phyloP scores from a whole-genome alignment of 2,329 filamentous ascomycete species.

The Sclerotinia borealis region DNA sequence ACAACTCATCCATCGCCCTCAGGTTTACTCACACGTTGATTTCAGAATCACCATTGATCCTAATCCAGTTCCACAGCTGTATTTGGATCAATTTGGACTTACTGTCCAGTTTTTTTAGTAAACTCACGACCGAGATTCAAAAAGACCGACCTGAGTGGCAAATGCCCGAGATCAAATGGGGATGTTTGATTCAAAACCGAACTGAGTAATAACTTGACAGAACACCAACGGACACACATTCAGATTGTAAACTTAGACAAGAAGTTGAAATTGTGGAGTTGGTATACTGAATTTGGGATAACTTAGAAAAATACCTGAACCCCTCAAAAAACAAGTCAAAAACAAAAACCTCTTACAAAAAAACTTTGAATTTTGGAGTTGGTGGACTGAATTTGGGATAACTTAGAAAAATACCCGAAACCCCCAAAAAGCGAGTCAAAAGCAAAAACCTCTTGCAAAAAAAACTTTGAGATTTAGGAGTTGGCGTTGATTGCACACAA shows the following conservation, averaged over 20 bases:
- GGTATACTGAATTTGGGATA: neutral
- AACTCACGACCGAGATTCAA: neutral
- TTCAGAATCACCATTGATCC: neutral
- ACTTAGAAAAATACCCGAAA: too few relatives aligned
- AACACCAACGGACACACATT: neutral
- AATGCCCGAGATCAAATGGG: neutral
- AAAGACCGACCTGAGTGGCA: neutral
- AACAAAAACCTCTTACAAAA: too few relatives aligned
- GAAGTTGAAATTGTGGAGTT: neutral
- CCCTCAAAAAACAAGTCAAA: too few relatives aligned
- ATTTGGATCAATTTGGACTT: too few relatives aligned
- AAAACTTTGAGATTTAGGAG: neutral
- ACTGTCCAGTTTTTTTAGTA: accelerated
- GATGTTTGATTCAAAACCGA: neutral
- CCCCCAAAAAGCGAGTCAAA: too few relatives aligned
- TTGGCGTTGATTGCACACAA: neutral
- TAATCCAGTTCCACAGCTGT: neutral
- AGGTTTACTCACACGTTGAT: neutral
- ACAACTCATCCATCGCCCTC: neutral
- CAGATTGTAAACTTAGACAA: neutral
- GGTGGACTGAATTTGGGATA: neutral
- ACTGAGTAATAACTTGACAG: too few relatives aligned
- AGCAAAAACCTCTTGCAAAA: neutral
- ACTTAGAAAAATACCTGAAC: too few relatives aligned
- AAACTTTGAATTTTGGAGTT: neutral